Percentiles rank a stretch among this genome's conserved stretches.
Conservation (phyloP, 495 filamentous ascomycete genomes). For the Patellaria atrata region DNA sequence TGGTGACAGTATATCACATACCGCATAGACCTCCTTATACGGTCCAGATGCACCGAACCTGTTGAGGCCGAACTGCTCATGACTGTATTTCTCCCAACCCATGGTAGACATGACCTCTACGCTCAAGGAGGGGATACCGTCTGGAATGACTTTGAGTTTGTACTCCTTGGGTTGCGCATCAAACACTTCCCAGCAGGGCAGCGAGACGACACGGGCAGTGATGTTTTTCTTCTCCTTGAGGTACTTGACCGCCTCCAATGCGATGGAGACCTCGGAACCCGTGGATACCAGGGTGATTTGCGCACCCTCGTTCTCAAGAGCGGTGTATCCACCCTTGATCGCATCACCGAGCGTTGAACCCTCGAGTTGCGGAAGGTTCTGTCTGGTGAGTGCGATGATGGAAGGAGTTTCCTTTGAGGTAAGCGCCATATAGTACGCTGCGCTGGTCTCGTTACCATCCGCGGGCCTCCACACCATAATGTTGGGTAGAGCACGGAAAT, state of each 20-base stretch:
- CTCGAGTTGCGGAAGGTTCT: slow-evolving; percentile 97
- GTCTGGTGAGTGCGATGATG: slow-evolving; percentile 89
- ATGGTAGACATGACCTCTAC: slow-evolving; percentile 88
- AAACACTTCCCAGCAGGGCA: slow-evolving; percentile 97
- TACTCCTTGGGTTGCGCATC: slow-evolving; percentile 90
- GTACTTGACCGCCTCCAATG: slow-evolving; percentile 78
- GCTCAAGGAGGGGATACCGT: slow-evolving; percentile 84
- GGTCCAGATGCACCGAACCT: slow-evolving; percentile 92
- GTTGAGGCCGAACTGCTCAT: slow-evolving; percentile 99
- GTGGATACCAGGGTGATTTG: slow-evolving; percentile 85
- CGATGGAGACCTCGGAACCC: slow-evolving; percentile 89
- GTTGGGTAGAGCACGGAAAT: slow-evolving; percentile 98
- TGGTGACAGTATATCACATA: slow-evolving; percentile 29
- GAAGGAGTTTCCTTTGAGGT: slow-evolving; percentile 81
- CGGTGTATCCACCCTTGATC: slow-evolving; percentile 89
- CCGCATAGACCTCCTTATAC: slow-evolving; percentile 96
- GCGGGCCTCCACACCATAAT: slow-evolving; percentile 99
- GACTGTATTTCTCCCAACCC: slow-evolving; percentile 96
- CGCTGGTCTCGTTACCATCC: slow-evolving; percentile 96
- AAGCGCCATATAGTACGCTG: slow-evolving; percentile 91
- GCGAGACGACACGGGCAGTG: slow-evolving; percentile 82
- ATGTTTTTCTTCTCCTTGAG: slow-evolving; percentile 82
- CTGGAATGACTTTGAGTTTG: slow-evolving; percentile 76
- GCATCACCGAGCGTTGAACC: slow-evolving; percentile 73
- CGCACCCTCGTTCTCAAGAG: slow-evolving; percentile 69